Base-by-base conservation (phyloP, 2,329 filamentous ascomycete species). In the Tolypocladium capitatum region DNA sequence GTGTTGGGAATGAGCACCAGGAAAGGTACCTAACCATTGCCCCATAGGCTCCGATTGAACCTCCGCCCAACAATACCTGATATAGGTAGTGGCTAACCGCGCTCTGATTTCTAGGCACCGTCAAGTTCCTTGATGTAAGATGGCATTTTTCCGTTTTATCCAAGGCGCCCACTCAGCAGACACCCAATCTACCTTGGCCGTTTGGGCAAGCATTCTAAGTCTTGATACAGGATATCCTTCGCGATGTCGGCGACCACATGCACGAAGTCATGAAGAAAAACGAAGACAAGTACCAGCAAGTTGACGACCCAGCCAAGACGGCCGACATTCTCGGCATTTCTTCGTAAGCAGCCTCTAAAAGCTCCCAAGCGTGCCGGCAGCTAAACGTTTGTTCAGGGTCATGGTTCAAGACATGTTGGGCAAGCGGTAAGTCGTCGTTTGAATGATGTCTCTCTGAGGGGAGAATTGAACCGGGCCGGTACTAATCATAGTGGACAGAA, bases 361-460 rank as follows among this genome's bases (percentile, higher is more conserved):
- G 28, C 18, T 9, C 5, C 20, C 13, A 27, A 21, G 7, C 0
- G 5, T 6, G 33, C 28, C 30, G 11, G 2, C 14, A 20, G 44
- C 43, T 46, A 38, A 46, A 1, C 5, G 0, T 8, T 16, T 32
- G 6, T 10, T 24, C 54, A 84, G 86, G 61, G 91, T 97, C 61
- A 97, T 97, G 89, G 88, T 95, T 20, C 91, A 97, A 68, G 92
- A 97, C 62, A 95, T 97, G 88, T 85, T 80, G 55, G 92, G 91
- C 64, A 97, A 96, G 79, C 80, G 86, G 83, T 84, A 67, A 54
- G 75, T 20, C 40, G 38, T 47, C 41, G 2, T n/a, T 16, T 14
- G 9, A 36, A 41, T n/a, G 13, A 21, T 18, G 16, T 9, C 21
- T n/a, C 32, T 9, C 5, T 11, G 6, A 21, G n/a, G 18, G 28